These are phyloP conservation scores for Pholiota conissans DNA, from an alignment of 768 basidiomycete species.

Conservation along the genomic window DNA sequence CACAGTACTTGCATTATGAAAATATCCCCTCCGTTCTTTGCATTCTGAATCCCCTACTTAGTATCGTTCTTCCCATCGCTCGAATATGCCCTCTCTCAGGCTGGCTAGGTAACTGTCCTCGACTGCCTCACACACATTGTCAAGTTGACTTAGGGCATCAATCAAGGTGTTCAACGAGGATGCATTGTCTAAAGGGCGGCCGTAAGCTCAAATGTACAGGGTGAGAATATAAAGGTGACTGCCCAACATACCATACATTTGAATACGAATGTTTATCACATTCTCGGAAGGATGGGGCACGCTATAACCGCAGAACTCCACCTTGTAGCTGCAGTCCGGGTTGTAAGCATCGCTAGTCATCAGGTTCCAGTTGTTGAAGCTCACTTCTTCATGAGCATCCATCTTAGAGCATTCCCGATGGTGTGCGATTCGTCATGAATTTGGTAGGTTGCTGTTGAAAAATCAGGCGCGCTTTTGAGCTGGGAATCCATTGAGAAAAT, in stretches of 20 bases:
- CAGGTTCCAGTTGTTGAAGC: no score
- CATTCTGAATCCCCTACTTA: no score
- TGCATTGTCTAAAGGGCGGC: conserved; percentile 75
- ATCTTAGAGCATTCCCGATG: conserved; percentile 89
- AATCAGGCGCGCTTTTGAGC: conserved; percentile 84
- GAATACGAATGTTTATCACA: conserved; percentile 94
- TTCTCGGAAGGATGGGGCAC: conserved; percentile 97
- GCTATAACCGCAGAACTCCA: conserved; percentile 98
- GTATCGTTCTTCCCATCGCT: conserved; percentile 71
- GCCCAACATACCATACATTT: conserved; percentile 92
- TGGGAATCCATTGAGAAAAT: conserved; percentile 36
- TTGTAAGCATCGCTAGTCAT: no score
- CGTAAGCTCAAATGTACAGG: background rate
- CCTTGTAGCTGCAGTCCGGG: conserved; percentile 97
- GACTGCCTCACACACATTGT: conserved; percentile 70
- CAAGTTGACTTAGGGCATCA: conserved; percentile 74
- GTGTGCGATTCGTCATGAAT: conserved; percentile 95
- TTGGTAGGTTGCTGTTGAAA: conserved; percentile 89
- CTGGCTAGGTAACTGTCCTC: conserved; percentile 68
- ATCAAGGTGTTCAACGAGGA: conserved; percentile 74
- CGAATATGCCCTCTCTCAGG: conserved; percentile 52
- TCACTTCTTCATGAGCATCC: conserved; percentile 99
- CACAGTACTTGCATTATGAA: no score
- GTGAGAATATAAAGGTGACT: background rate
- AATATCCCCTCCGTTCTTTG: no score